A percentile compares a stretch with the other conserved stretches of the same genome.
These are phyloP conservation scores for Cyberlindnera euphorbiae DNA, from an alignment of 805 yeast species.

Conservation along the genomic window DNA sequence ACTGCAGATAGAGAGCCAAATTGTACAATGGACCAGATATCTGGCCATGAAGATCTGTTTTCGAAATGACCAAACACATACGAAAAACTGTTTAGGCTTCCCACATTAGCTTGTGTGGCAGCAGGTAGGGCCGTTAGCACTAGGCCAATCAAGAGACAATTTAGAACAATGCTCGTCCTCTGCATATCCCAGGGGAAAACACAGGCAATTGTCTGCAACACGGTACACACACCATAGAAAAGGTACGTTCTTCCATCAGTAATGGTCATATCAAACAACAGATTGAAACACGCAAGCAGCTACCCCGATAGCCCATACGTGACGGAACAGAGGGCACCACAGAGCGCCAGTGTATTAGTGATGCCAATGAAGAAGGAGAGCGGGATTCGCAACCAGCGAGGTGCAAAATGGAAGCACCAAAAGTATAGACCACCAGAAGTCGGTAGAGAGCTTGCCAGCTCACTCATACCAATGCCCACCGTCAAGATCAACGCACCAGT, in stretches of 20 bases:
- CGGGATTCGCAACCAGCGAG: slow-evolving; percentile 40
- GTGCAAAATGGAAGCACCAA: slow-evolving; percentile 61
- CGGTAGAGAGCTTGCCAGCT: slow-evolving; percentile 59
- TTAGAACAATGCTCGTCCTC: slow-evolving; percentile 47
- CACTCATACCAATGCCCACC: slow-evolving; percentile 55
- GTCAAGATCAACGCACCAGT: slow-evolving; percentile 48
- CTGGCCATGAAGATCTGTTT: slow-evolving; percentile 50
- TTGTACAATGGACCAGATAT: slow-evolving; percentile 52
- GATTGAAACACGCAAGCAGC: slow-evolving; percentile 47
- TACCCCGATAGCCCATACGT: slow-evolving; percentile 60
- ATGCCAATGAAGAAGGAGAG: slow-evolving; percentile 58
- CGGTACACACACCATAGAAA: slow-evolving; percentile 50
- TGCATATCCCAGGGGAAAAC: slow-evolving; percentile 12
- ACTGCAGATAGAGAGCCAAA: slow-evolving; percentile 57
- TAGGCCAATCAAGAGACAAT: slow-evolving; percentile 44
- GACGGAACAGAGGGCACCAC: slow-evolving; percentile 60
- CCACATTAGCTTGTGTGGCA: slow-evolving; percentile 35
- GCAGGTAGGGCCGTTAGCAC: slow-evolving; percentile 57
- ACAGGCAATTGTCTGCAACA: slow-evolving; percentile 39
- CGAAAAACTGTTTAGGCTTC: slow-evolving; percentile 41
- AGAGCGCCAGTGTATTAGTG: slow-evolving; percentile 59
- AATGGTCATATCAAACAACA: slow-evolving; percentile 37
- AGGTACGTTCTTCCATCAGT: slow-evolving; percentile 51
- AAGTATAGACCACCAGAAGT: slow-evolving; percentile 68
- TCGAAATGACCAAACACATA: slow-evolving; percentile 51